Evolutionary conservation across 352 stramenopile species (phyloP), one percentile per base, ranked within the genome.

Genomic region (Peronospora destructor): DNA sequence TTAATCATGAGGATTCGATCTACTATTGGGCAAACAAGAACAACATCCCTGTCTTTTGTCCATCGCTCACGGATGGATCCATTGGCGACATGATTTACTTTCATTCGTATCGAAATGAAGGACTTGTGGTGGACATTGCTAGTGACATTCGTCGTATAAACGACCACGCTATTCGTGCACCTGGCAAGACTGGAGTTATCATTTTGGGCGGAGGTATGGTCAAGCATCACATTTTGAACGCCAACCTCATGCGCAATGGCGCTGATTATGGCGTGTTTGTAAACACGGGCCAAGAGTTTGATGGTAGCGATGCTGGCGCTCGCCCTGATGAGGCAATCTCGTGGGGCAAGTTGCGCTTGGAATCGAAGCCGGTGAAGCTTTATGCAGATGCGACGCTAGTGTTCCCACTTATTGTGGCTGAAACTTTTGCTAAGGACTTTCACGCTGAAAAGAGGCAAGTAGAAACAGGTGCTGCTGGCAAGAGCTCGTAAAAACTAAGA

Each of bases 11-110:
- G 49, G 88, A 98, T 3, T 98, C 92, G 34, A 95, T 99, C 30
- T 98, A 99, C 62, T 99, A 99, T 72, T 99, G 97, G 97, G 90
- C 82, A 41, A 92, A 96, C 57, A 99, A 98, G 75, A 99, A 99
- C 79, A 69, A 98, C 60, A 99, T 99, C 64, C 97, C 97, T 5
- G 92, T 99, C 6, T 99, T 99, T 68, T 99, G 95, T 64, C 97
- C 97, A 0, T 95, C 96, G 11, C 72, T 99, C 34, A 99, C 97
- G 28, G 97, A 99, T 71, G 97, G 97, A 39, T 98, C 87, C 35
- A 94, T 99, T 49, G 97, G 97, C 30, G 97, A 99, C 66, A 99
- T 99, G 97, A 89, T 99, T n/a, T 99, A 98, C 80, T 99, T 99
- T 64, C 96, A 99, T 70, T 98, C 92, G 49, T 99, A 99, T 82